These are phyloP conservation scores for Starmerella geochares DNA, from an alignment of 805 yeast species.

Conservation along the genomic window DNA sequence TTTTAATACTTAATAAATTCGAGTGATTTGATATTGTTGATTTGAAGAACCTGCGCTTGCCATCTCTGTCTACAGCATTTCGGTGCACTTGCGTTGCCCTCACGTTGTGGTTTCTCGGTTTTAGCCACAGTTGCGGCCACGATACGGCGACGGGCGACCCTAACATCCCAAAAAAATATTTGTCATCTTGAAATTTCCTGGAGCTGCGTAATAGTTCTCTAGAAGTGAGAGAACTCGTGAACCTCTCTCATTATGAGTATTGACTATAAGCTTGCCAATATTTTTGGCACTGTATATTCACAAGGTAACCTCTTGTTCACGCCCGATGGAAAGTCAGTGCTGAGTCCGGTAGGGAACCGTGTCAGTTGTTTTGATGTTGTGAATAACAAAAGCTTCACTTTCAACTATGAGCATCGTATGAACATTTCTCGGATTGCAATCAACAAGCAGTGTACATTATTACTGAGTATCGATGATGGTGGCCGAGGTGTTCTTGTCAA, in stretches of 20 bases:
- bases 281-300: conserved; percentile 87
- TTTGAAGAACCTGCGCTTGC: too few species aligned
- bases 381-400: conserved; percentile 76
- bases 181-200: conserved; percentile 4
- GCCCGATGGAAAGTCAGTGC: conserved; percentile 68
- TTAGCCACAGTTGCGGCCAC: too few species aligned
- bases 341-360: conserved; percentile 92
- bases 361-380: conserved; percentile 79
- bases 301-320: conserved; percentile 85
- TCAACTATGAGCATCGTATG: conserved; percentile 84
- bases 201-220: not conserved
- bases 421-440: conserved; percentile 70
- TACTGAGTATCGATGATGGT: conserved; percentile 76
- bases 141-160: too few species aligned
- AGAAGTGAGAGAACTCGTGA: not conserved
- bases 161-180: not conserved
- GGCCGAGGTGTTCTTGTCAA: conserved; percentile 91
- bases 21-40: too few species aligned
- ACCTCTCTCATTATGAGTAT: conserved; percentile 22
- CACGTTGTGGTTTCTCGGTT: too few species aligned
- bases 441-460: conserved; percentile 68
- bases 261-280: conserved; percentile 56
- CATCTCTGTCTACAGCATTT: too few species aligned
- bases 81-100: too few species aligned
- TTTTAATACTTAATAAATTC: not conserved